Conservation (phyloP, 345 rosid species). For the Acer yangbiense region DNA sequence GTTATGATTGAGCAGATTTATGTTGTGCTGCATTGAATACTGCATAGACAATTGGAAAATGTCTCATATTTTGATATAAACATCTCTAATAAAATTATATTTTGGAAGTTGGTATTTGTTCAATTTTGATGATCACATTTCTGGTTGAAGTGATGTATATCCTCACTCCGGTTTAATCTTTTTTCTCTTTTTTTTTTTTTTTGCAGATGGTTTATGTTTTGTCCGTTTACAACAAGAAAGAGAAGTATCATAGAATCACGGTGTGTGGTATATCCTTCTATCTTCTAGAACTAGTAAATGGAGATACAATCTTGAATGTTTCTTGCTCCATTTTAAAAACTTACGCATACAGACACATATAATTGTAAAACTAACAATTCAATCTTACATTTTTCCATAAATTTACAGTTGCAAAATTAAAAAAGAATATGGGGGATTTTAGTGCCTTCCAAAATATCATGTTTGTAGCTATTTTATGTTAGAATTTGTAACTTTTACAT, state of each 20-base stretch:
- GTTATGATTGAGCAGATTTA: background rate
- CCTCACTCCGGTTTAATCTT: background rate
- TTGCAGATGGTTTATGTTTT: slow-evolving; percentile 97
- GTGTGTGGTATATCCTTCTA: slow-evolving; percentile 46
- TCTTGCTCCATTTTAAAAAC: background rate
- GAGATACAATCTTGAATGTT: slow-evolving; percentile 10
- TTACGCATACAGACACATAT: background rate
- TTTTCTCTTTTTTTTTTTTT: background rate
- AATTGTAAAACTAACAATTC: background rate
- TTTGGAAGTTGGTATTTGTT: background rate
- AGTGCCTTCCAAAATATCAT: background rate
- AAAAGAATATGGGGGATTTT: background rate
- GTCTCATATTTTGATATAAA: background rate
- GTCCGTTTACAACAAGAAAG: slow-evolving; percentile 91
- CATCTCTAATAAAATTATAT: background rate
- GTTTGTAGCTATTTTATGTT: background rate
- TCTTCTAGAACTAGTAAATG: slow-evolving; percentile 5
- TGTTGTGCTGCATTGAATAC: background rate
- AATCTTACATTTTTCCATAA: background rate
- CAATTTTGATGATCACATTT: background rate
- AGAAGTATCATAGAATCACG: slow-evolving; percentile 82
- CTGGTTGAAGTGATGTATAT: background rate
- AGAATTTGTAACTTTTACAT: background rate
- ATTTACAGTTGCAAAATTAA: no score
- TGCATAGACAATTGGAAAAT: background rate